Conservation (phyloP, 352 stramenopile genomes). For the Globisporangium radiosum region DNA sequence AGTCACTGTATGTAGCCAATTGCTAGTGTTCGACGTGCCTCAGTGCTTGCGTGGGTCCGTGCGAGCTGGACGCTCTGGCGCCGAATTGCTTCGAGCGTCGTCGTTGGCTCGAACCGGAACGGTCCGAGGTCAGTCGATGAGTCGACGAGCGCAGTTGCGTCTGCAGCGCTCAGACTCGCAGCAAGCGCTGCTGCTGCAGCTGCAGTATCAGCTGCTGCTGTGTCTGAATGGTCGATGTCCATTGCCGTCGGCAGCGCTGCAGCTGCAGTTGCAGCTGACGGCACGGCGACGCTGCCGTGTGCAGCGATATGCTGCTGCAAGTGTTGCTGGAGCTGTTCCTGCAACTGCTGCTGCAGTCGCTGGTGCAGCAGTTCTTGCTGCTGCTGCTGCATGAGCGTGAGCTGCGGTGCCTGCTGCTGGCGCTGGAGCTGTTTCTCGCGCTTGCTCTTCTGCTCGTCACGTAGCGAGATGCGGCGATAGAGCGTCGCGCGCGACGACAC, state of each 20-base stretch:
- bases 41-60: neutral
- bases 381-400: neutral
- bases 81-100: constrained; percentile 51
- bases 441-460: neutral
- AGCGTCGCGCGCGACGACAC: neutral
- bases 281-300: too few relatives aligned
- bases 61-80: constrained; percentile 20
- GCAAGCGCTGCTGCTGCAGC: too few relatives aligned
- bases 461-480: neutral
- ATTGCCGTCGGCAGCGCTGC: neutral
- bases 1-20: neutral
- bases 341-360: neutral
- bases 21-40: constrained; percentile 25
- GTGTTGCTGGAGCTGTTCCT: neutral
- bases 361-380: neutral
- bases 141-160: constrained; percentile 12
- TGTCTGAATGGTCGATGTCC: neutral
- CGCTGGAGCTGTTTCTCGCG: neutral
- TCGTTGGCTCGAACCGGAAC: constrained; percentile 48
- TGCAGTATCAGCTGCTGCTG: neutral
- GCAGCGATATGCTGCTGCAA: neutral
- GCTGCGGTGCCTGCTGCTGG: too few relatives aligned
- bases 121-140: constrained; percentile 35
- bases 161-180: neutral
- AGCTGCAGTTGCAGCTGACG: neutral